Evolutionary conservation across 345 rosid genomes (phyloP).

Genomic region (Raphanus raphanistrum): DNA sequence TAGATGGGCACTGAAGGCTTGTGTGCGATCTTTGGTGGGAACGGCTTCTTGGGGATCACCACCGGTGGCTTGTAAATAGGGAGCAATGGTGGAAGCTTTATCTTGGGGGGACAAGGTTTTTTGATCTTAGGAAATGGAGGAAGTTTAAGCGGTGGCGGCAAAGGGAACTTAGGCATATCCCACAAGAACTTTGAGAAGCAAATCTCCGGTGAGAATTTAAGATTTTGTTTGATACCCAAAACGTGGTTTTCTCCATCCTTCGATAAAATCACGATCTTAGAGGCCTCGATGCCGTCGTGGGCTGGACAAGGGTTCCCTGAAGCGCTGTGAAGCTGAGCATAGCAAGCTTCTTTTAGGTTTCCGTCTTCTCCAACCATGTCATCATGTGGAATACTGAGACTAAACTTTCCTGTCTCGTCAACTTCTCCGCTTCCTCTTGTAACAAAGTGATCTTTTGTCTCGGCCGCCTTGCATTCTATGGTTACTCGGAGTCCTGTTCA

Average conservation of each 20-base stretch:
- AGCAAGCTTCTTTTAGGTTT: conserved; percentile 61
- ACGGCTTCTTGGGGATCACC: conserved; percentile 33
- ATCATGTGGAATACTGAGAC: conserved; percentile 49
- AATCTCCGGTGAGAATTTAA: conserved; percentile 57
- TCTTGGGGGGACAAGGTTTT: conserved; percentile 37
- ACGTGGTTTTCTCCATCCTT: conserved; percentile 42
- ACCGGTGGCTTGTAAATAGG: conserved; percentile 32
- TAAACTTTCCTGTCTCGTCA: conserved; percentile 63
- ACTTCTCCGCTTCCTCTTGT: conserved; percentile 56
- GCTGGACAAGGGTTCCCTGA: conserved; percentile 61
- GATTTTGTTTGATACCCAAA: conserved; percentile 54
- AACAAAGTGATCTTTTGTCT: conserved; percentile 48
- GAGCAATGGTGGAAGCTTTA: conserved; percentile 20
- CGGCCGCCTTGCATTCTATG: conserved; percentile 63
- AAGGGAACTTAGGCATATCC: conserved; percentile 45
- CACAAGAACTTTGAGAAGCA: conserved; percentile 60
- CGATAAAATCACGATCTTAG: conserved; percentile 55
- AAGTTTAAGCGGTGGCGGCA: conserved; percentile 25
- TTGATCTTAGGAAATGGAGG: conserved; percentile 27
- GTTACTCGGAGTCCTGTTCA: conserved; percentile 62
- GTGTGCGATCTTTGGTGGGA: conserved; percentile 33
- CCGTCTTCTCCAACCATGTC: conserved; percentile 53
- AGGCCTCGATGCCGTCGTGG: conserved; percentile 48
- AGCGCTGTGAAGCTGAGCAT: conserved; percentile 76
- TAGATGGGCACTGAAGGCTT: background rate